A percentile compares a stretch with the other conserved stretches of the same genome.
These are phyloP conservation scores for Leccinum boreale DNA, from an alignment of 768 basidiomycete genomes.

Conservation along the genomic window DNA sequence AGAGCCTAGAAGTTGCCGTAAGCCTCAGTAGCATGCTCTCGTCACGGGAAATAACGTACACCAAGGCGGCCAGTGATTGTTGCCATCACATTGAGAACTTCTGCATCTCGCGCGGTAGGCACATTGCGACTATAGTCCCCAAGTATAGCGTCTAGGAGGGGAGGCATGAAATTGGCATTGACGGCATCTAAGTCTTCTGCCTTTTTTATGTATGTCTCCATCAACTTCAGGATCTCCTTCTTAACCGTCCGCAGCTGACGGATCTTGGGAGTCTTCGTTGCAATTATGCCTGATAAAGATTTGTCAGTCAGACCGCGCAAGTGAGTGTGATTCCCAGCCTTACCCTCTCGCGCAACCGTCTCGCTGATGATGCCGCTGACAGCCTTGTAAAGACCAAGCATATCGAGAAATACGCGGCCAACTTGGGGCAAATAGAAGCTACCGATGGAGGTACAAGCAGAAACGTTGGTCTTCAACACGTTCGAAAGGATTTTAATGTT, in stretches of 20 bases:
- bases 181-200: conserved; percentile 95
- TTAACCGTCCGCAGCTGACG: conserved; percentile 93
- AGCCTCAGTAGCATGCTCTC: conserved; percentile 5
- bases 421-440: conserved; percentile 98
- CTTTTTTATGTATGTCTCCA: conserved; percentile 97
- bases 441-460: conserved; percentile 95
- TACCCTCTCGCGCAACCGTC: conserved; percentile 83
- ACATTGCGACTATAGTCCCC: conserved; percentile 96
- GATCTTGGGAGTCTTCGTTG: conserved; percentile 96
- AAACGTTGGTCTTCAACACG: conserved; percentile 97
- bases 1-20: conserved; percentile 49
- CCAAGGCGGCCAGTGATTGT: conserved; percentile 87
- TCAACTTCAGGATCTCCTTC: conserved; percentile 95
- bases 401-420: conserved; percentile 93
- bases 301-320: conserved; percentile 2
- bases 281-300: conserved; percentile 63
- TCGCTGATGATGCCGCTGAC: conserved; percentile 96
- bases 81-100: conserved; percentile 96
- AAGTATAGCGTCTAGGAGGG: conserved; percentile 93
- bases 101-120: conserved; percentile 89
- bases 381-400: conserved; percentile 97
- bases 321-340: conserved; percentile 13
- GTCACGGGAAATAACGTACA: conserved; percentile 46
- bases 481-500: conserved; percentile 97
- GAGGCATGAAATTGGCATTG: conserved; percentile 90